Evolutionary conservation across 2,329 filamentous ascomycete genomes (phyloP), one percentile per base, ranked within the genome.

Genomic region (Bipolaris cookei): DNA sequence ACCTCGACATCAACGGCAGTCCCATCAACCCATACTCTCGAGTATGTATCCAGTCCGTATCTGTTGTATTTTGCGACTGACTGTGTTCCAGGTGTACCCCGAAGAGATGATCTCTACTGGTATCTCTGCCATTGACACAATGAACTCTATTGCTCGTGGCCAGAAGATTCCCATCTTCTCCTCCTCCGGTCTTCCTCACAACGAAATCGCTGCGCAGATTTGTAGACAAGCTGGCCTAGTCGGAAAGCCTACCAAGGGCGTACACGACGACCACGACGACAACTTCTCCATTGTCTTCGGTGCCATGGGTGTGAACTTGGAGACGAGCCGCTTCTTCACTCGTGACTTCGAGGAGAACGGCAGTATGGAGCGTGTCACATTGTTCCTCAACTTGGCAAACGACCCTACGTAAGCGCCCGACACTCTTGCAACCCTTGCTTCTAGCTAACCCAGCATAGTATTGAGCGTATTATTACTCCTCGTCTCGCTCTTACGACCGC

Each of bases 131-230:
- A 98, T 99, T 74, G 94, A 98, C 77, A 97, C 93, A 61, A 98
- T 98, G 94, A 85, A 84, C 77, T 84, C 82, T 48, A 96, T 98
- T 78, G 95, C 96, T 65, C 92, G 95, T 86, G 95, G 95, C 62
- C 95, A 99, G 79, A 99, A 99, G 86, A 99, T 99, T 66, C 95
- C 96, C 70, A 99, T 99, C 73, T 99, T 99, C 87, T 99, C 95
- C 23, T 92, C 95, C 52, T 89, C 95, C 59, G 95, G 95, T 92
- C 87, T 99, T 58, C 96, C 96, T 37, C 96, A 99, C 83, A 99
- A 99, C 82, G 95, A 99, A 84, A 98, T 99, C 73, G 96, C 96
- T 56, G 96, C 95, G 44, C 93, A 97, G 82, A 99, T 99, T 80
- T 97, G 93, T 84, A 89, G 96, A 81, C 95, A 99, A 80, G 95